Percentiles rank a stretch among this genome's conserved stretches.
phyloP scores from a whole-genome alignment of 768 basidiomycete genomes.

The Rhizopogon rudus region DNA sequence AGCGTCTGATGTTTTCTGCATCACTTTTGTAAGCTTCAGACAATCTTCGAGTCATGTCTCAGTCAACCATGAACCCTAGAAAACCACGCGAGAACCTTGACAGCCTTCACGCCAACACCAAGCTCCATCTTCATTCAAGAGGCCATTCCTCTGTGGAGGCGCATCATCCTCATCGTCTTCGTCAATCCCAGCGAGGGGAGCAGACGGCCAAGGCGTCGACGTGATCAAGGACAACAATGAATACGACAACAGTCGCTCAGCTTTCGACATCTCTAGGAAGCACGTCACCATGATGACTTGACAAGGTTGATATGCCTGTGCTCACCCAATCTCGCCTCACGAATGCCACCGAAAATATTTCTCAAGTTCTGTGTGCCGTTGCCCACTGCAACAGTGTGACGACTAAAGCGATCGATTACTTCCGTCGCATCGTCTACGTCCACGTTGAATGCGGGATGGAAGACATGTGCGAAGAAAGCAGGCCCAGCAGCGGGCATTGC shows the following conservation, averaged over 20 bases:
- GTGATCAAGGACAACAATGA: constrained; percentile 73
- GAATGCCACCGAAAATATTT: constrained; percentile 51
- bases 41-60: constrained; percentile 45
- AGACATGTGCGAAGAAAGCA: constrained; percentile 72
- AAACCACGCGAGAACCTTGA: constrained; percentile 37
- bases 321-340: constrained; percentile 67
- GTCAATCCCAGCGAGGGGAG: constrained; percentile 40
- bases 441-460: constrained; percentile 81
- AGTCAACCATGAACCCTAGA: neutral
- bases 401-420: constrained; percentile 55
- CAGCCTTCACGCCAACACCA: constrained; percentile 88
- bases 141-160: constrained; percentile 41
- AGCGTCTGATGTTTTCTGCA: constrained; percentile 71
- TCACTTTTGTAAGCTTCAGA: constrained; percentile 69
- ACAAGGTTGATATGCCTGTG: neutral
- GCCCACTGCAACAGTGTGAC: constrained; percentile 60
- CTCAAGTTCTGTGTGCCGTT: constrained; percentile 66
- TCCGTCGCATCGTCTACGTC: constrained; percentile 68
- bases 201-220: constrained; percentile 51
- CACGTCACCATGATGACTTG: neutral
- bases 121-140: constrained; percentile 67
- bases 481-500: constrained; percentile 65
- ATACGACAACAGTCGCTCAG: constrained; percentile 69
- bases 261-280: constrained; percentile 69
- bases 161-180: constrained; percentile 41